Evolutionary conservation across 2,329 filamentous ascomycete species (phyloP).

Genomic region (Graphilbum fragrans): DNA sequence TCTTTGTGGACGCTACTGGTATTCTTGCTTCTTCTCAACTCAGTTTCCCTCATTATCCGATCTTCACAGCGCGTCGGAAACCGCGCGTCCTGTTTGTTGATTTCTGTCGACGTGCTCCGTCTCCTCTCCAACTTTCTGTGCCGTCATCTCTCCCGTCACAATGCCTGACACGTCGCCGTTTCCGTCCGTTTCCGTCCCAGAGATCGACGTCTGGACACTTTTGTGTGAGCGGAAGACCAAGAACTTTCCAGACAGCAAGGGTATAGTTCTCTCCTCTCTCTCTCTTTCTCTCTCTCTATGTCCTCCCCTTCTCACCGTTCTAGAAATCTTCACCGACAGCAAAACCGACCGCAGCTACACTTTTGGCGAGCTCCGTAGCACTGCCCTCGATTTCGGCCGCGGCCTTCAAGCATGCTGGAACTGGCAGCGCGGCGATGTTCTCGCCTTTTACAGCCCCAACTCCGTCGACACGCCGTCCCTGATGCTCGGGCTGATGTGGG

Average conservation of each 20-base stretch:
- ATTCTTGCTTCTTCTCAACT: too few species aligned
- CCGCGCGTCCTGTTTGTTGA: too few species aligned
- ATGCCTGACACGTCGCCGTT: conserved; percentile 66
- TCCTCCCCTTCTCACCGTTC: background rate
- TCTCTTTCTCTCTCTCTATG: background rate
- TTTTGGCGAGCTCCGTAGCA: conserved; percentile 51
- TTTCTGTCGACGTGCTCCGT: background rate
- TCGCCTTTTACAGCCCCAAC: conserved; percentile 77
- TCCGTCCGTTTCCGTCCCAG: conserved; percentile 54
- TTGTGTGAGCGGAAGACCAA: conserved; percentile 60
- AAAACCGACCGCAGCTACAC: conserved; percentile 59
- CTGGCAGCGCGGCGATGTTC: conserved; percentile 74
- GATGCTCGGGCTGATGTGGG: conserved; percentile 72
- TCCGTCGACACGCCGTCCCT: conserved; percentile 69
- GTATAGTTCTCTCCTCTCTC: conserved; percentile 24
- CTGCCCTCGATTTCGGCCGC: conserved; percentile 65
- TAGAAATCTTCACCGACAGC: conserved; percentile 69
- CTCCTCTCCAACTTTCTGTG: background rate
- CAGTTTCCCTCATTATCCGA: too few species aligned
- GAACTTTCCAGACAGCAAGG: conserved; percentile 59
- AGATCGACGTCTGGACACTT: conserved; percentile 66
- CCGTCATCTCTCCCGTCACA: conserved; percentile 5
- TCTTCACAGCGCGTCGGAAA: too few species aligned
- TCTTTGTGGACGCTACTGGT: too few species aligned
- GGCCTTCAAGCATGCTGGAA: conserved; percentile 63